Conservation (phyloP, 495 filamentous ascomycete genomes). For the Annulohypoxylon nitens region DNA sequence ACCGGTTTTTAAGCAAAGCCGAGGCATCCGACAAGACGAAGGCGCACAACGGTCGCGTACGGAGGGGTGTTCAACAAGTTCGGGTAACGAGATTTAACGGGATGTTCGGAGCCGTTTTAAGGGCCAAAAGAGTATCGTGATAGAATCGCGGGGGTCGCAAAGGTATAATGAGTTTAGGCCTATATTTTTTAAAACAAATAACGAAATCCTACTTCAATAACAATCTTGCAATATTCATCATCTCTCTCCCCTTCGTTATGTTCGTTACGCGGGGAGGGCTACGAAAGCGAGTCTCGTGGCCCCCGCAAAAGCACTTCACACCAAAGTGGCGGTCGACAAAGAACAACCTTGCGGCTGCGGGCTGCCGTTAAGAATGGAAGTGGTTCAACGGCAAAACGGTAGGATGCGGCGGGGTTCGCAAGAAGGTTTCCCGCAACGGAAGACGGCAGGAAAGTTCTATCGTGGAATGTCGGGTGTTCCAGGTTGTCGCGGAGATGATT, state of each 20-base stretch:
- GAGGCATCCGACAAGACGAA: conserved; percentile 46
- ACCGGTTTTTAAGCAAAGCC: conserved; percentile 28
- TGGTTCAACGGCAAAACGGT: conserved; percentile 20
- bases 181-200: conserved; percentile 36
- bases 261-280: conserved; percentile 26
- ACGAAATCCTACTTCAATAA: conserved; percentile 18
- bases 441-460: conserved; percentile 20
- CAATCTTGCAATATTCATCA: conserved; percentile 19
- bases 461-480: conserved; percentile 33
- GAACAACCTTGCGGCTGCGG: conserved; percentile 39
- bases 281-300: conserved; percentile 17
- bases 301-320: conserved; percentile 29
- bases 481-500: conserved; percentile 47
- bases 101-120: conserved; percentile 26
- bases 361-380: conserved; percentile 20
- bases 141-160: conserved; percentile 10
- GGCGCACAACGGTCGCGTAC: conserved; percentile 25
- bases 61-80: conserved; percentile 18
- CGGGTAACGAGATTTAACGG: conserved; percentile 7
- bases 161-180: conserved; percentile 14
- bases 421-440: conserved; percentile 7
- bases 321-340: conserved; percentile 33
- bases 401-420: conserved; percentile 20
- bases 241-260: conserved; percentile 33
- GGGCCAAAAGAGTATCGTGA: conserved; percentile 18